A percentile compares a stretch with the other conserved stretches of the same genome.
phyloP scores from a whole-genome alignment of 192 early-diverging fungal genomes.

The Fimicolochytrium jonesii region DNA sequence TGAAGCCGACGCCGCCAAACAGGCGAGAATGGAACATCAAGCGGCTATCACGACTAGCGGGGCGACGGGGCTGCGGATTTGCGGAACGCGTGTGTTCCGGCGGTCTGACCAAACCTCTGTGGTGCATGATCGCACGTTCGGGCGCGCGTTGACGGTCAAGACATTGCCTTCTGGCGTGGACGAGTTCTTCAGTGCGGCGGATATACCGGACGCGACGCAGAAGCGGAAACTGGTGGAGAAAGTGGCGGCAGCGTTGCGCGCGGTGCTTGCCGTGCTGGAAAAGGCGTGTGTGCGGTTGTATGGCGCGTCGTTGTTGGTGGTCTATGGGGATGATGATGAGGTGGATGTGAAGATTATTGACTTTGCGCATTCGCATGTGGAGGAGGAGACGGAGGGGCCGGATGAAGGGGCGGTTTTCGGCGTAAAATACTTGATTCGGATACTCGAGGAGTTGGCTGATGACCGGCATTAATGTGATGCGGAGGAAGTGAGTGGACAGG shows the following conservation, averaged over 20 bases:
- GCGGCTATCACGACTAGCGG: slow-evolving; percentile 65
- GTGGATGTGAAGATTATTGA: slow-evolving; percentile 71
- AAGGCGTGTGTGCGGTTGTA: slow-evolving; percentile 60
- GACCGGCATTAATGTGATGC: too few species aligned
- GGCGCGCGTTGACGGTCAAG: slow-evolving; percentile 46
- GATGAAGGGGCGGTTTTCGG: slow-evolving; percentile 71
- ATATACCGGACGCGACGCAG: slow-evolving; percentile 1
- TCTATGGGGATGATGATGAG: slow-evolving; percentile 66
- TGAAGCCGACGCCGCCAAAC: slow-evolving; percentile 69
- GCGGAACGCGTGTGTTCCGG: slow-evolving; percentile 73
- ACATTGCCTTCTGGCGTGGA: slow-evolving; percentile 57
- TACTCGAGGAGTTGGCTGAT: slow-evolving; percentile 43
- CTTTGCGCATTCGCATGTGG: slow-evolving; percentile 82
- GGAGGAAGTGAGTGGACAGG: too few species aligned
- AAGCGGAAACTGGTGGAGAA: slow-evolving; percentile 36
- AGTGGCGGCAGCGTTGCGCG: slow-evolving; percentile 36
- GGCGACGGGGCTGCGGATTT: slow-evolving; percentile 62
- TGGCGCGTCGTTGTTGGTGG: slow-evolving; percentile 68
- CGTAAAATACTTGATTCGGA: slow-evolving; percentile 50
- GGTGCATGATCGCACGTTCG: slow-evolving; percentile 47
- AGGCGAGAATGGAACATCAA: slow-evolving; percentile 55
- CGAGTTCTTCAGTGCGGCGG: slow-evolving; percentile 61
- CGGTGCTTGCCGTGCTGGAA: slow-evolving; percentile 54
- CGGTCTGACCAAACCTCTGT: too few species aligned
- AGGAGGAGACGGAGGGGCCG: slow-evolving; percentile 34